Base-by-base conservation (phyloP, 2,329 filamentous ascomycete species). In the Fusarium camptoceras region DNA sequence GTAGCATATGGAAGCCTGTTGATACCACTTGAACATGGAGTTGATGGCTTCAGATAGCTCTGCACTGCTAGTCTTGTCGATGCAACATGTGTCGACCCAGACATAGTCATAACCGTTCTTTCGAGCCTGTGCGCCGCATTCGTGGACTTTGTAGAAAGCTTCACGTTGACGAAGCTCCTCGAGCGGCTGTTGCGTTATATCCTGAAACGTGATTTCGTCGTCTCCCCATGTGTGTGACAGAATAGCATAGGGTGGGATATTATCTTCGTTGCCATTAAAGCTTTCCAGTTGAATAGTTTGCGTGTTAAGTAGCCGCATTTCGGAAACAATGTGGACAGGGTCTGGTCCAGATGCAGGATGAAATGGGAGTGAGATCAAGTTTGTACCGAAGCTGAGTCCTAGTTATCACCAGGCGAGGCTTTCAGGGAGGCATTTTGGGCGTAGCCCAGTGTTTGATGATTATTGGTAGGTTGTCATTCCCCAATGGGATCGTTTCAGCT, bases 221-320 rank as follows among this genome's bases (percentile, higher is more conserved):
- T 66, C 51, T 2, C 61, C 74, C 78, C 79, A 81, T 1, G 76
- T 79, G 42, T 81, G 79, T 11, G 79, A 81, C 1, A 82, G 71
- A 24, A 81, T 81, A 2, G 75, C 78, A 48, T 81, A 82, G 0
- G 55, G 57, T 10, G 75, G 75, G 9, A 66, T 60, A 6, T 71
- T 56, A 0, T 20, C 48, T 20, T 70, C 63, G 30, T 34, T 54
- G 10, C 70, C 67, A 8, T 70, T 59, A 43, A 77, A 77, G 20
- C 62, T 64, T 39, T 74, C 63, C 11, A 79, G 61, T 3, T 59
- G 44, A 14, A 66, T 54, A 7, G 64, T 75, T 14, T 54, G 20
- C 2, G 64, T 66, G 55, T 78, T 76, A 16, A 79, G 69, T 16
- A 79, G 71, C 11, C 77, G 70, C 77, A 78, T 79, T 1, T 28